These are phyloP conservation scores for Candida arabinofermentans DNA, from an alignment of 805 yeast species.

Conservation along the genomic window DNA sequence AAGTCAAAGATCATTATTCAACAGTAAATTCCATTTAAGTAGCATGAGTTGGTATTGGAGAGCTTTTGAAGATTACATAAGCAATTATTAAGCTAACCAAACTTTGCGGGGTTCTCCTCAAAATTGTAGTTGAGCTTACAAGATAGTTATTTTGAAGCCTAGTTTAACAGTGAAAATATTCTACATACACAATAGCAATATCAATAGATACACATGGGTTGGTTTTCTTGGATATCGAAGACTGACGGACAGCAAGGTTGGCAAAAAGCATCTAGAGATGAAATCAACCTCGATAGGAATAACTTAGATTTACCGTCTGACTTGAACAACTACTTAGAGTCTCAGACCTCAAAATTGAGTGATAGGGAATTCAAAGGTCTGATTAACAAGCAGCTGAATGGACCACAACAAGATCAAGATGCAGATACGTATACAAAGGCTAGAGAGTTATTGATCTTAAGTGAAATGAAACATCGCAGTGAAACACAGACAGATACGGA, in stretches of 20 bases:
- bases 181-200: neutral
- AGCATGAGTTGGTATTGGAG: too few relatives aligned
- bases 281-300: neutral
- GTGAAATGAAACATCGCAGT: constrained; percentile 1
- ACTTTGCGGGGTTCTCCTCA: too few relatives aligned
- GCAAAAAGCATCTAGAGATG: constrained; percentile 6
- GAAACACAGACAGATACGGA: constrained; percentile 1
- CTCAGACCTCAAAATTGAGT: constrained; percentile 25
- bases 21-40: too few relatives aligned
- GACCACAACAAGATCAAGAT: constrained; percentile 2
- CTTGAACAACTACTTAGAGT: constrained; percentile 21
- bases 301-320: constrained; percentile 21
- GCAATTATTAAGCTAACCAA: too few relatives aligned
- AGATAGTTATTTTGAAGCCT: too few relatives aligned
- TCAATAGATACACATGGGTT: constrained; percentile 15
- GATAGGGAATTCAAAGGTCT: constrained; percentile 30
- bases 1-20: too few relatives aligned
- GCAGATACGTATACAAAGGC: constrained; percentile 1
- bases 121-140: too few relatives aligned
- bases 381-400: constrained; percentile 10
- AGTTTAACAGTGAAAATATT: too few relatives aligned
- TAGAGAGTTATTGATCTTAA: neutral
- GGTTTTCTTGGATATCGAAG: constrained; percentile 8
- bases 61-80: too few relatives aligned
- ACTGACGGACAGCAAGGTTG: neutral